phyloP scores from a whole-genome alignment of 441 rosid species.

The Kokia cookei region DNA sequence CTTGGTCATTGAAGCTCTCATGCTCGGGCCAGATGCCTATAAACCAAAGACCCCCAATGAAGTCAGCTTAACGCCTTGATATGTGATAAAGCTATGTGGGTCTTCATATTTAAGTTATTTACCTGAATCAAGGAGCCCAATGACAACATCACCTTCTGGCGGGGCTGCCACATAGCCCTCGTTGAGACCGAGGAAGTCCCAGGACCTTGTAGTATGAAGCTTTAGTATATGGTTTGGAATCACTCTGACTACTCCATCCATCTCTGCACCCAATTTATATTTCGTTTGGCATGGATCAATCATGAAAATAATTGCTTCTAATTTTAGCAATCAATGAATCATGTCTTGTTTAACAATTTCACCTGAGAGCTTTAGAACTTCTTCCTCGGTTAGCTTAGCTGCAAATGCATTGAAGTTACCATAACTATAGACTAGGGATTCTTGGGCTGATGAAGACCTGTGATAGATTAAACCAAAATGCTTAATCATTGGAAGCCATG shows the following conservation, averaged over 20 bases:
- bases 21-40: constrained; percentile 49
- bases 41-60: not conserved
- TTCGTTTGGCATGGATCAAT: not conserved
- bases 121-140: constrained; percentile 51
- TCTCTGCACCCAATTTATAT: constrained; percentile 14
- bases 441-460: constrained; percentile 29
- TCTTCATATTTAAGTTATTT: not conserved
- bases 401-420: constrained; percentile 42
- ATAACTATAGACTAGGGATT: constrained; percentile 37
- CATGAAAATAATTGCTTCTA: not conserved
- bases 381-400: constrained; percentile 28
- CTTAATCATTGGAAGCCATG: not conserved
- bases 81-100: not conserved
- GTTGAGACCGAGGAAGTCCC: constrained; percentile 34
- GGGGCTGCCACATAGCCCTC: not conserved
- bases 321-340: not conserved
- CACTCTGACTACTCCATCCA: constrained; percentile 25
- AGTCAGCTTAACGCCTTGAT: not conserved
- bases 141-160: constrained; percentile 27
- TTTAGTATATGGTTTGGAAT: constrained; percentile 21
- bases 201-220: constrained; percentile 31
- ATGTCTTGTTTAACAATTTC: not conserved
- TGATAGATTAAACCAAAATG: not conserved
- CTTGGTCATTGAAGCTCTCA: constrained; percentile 31
- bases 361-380: constrained; percentile 29